phyloP scores from a whole-genome alignment of 2,329 filamentous ascomycete species.

The Fusarium sarcochroum region DNA sequence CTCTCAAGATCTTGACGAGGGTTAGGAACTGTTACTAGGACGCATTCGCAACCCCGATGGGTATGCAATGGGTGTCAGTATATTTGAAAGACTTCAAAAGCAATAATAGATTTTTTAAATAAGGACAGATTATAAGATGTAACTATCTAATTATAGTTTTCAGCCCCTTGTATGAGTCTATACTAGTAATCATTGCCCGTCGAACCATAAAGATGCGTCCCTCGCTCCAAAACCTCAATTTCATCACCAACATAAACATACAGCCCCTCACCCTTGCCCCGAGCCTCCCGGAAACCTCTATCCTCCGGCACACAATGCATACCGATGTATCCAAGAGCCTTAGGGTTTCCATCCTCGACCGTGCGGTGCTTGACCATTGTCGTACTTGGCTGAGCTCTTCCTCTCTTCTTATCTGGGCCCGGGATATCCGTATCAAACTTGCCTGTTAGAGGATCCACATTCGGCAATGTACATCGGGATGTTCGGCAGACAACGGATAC shows the following conservation, averaged over 20 bases:
- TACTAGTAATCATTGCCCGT: conserved; percentile 45
- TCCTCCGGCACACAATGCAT: conserved; percentile 52
- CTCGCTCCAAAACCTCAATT: conserved; percentile 49
- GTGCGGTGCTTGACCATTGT: conserved; percentile 43
- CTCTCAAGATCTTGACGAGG: too few relatives aligned
- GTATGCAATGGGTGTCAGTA: too few relatives aligned
- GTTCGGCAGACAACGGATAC: conserved; percentile 40
- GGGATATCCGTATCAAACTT: conserved; percentile 22
- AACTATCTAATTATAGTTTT: too few relatives aligned
- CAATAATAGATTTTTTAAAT: too few relatives aligned
- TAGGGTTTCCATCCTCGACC: conserved; percentile 45
- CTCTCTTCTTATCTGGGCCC: conserved; percentile 24
- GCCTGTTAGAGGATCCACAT: conserved; percentile 31
- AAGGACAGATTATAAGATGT: too few relatives aligned
- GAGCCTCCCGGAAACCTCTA: conserved; percentile 22
- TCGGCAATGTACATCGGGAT: conserved; percentile 39
- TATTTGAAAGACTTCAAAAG: too few relatives aligned
- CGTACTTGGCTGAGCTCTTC: conserved; percentile 48
- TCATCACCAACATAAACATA: conserved; percentile 48
- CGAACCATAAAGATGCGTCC: conserved; percentile 46
- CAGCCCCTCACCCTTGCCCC: background rate
- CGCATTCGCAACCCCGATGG: too few relatives aligned
- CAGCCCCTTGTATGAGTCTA: too few relatives aligned
- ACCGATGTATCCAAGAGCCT: conserved; percentile 49
- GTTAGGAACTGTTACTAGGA: too few relatives aligned